Base-by-base conservation (phyloP, 2,329 filamentous ascomycete genomes). In the Diaporthe sp. region DNA sequence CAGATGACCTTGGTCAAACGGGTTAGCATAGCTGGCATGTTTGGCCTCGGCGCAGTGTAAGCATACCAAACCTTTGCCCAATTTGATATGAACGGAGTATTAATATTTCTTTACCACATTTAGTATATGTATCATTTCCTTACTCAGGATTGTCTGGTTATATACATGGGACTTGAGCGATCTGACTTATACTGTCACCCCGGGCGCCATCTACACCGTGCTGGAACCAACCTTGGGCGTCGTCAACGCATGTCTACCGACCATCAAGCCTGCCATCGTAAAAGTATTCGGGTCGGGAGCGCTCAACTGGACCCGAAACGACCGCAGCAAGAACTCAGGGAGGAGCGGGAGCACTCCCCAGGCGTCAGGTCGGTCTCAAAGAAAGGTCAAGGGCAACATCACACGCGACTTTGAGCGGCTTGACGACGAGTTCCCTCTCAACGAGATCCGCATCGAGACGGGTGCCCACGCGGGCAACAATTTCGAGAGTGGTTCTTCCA, bases 331-430 rank as follows among this genome's bases (percentile, higher is more conserved):
- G 4, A 39, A 12, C 37, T 39, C 37, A 39, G 37, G 37, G 37
- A 39, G 37, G 37, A 39, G 37, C 37, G 37, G 37, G 37, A 39
- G 37, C 37, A 39, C 5, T 10, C 44, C 46, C 17, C 22, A 34
- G 9, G 25, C 42, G 81, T 80, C 46, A 82, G 25, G 77, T 67
- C 0, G n/a, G 13, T 4, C 9, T n/a, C 57, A 10, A 8, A 42
- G 37, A 13, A 25, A 37, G 34, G 34, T 62, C 7, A 25, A 42
- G 12, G 37, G 37, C 34, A 39, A 39, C 19, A n/a, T 42, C 19
- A 62, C 58, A 0, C 37, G 34, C 17, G 58, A 44, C 8, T 39
- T 62, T 19, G 37, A 62, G 7, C 34, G 34, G 19, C 58, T 62
- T 3, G 58, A 44, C 4, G 58, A 61, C 12, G 34, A 42, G 19